Evolutionary conservation across 2,329 filamentous ascomycete genomes (phyloP), one percentile per base, ranked within the genome.

Genomic region (Zasmidium angulare): DNA sequence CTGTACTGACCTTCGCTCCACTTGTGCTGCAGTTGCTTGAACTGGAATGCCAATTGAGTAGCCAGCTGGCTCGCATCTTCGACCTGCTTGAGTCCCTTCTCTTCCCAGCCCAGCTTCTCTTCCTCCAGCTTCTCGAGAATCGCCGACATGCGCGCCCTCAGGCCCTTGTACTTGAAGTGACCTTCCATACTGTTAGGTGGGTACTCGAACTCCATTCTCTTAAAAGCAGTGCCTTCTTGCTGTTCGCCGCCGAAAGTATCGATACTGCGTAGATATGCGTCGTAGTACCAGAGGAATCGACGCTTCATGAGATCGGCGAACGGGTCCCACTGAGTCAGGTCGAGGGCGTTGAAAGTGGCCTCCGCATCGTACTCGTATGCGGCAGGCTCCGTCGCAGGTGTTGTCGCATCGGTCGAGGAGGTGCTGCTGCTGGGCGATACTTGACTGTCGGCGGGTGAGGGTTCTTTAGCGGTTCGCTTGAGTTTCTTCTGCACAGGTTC

Each of bases 241-340:
- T 88, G 84, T 66, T 90, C 85, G 23, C 78, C 74, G 26, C 77
- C 74, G 24, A 87, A 89, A 60, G 86, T 82, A 40, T 86, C 81
- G 53, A 96, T 87, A 1, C 88, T 83, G 2, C 83, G 79, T 21
- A 95, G 79, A 71, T 98, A 98, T 2, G 89, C 89, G 66, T 96
- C 89, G 74, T 90, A 96, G 76, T 98, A 98, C 95, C 95, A 98
- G 14, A 98, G 79, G 72, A 98, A 97, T 1, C 93, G 86, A 40
- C 89, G 87, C 76, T 98, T 98, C 81, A 89, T 90, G 3, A 96
- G 80, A 70, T 98, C 93, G 66, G 87, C 88, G 78, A 98, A 98
- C 0, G 92, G 91, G 66, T 96, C 89, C 74, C 91, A 96, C 0
- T 85, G 82, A 0, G 84, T 72, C 2, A 58, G 24, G 17, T 71